Conservation (phyloP, 2,329 filamentous ascomycete species). For the Nigrospora oryzae region DNA sequence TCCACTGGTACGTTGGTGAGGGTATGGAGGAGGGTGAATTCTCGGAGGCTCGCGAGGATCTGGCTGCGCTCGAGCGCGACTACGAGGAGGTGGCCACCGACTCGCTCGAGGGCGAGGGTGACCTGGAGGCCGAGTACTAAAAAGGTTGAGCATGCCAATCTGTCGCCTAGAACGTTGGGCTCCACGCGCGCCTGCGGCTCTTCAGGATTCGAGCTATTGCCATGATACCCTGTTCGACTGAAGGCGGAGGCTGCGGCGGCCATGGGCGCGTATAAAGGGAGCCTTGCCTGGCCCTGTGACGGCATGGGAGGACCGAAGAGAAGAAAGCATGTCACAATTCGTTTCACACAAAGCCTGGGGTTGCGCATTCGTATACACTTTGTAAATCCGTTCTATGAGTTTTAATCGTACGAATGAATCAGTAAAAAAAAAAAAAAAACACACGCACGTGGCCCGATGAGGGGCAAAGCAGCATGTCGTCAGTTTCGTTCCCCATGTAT, state of each 20-base stretch:
- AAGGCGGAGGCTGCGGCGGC: background rate
- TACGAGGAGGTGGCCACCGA: conserved; percentile 98
- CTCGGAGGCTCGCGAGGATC: conserved; percentile 96
- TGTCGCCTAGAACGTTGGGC: background rate
- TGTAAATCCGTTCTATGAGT: conserved; percentile 22
- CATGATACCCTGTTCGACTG: conserved; percentile 10
- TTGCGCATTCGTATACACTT: conserved; percentile 22
- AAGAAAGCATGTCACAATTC: background rate
- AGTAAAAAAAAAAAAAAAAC: no score
- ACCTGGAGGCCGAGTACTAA: conserved; percentile 87
- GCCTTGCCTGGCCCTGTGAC: no score
- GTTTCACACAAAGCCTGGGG: conserved; percentile 11
- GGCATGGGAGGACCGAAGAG: no score
- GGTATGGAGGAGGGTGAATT: conserved; percentile 99
- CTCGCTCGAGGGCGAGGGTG: conserved; percentile 81
- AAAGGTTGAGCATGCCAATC: conserved; percentile 11
- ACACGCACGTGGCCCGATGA: no score
- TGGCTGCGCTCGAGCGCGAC: conserved; percentile 94
- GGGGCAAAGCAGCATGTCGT: no score
- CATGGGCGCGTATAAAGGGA: no score
- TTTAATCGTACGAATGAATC: conserved; percentile 18
- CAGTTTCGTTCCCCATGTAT: no score
- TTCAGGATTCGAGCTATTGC: conserved; percentile 6
- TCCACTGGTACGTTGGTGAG: conserved; percentile 99
- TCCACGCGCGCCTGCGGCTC: background rate